Conservation (phyloP, 2,329 filamentous ascomycete species). For the Alternaria solani region DNA sequence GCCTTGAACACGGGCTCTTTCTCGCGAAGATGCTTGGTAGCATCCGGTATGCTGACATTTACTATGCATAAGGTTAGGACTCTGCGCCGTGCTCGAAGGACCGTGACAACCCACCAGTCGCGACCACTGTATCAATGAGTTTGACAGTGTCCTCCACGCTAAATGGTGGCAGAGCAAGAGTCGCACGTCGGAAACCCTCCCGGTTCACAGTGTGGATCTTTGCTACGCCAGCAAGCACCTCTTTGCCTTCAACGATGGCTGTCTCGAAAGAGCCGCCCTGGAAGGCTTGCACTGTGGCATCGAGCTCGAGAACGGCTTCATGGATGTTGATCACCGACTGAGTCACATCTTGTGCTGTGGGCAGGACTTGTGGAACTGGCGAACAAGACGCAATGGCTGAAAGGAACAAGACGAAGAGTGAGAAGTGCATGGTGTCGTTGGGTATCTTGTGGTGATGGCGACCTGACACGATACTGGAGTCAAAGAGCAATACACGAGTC, state of each 20-base stretch:
- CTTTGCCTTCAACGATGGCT: constrained; percentile 22
- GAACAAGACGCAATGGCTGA: constrained; percentile 1
- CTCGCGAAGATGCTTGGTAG: constrained; percentile 18
- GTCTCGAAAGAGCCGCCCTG: constrained; percentile 13
- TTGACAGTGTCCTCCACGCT: constrained; percentile 12
- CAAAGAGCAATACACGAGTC: not conserved
- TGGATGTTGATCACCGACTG: constrained; percentile 23
- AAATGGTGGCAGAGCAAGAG: constrained; percentile 16
- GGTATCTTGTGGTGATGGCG: not conserved
- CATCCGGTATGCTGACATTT: constrained; percentile 21
- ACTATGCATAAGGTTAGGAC: constrained; percentile 8
- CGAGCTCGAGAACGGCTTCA: constrained; percentile 22
- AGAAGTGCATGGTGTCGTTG: not conserved
- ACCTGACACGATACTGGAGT: not conserved
- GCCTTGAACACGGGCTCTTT: constrained; percentile 22
- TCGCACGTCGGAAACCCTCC: constrained; percentile 22
- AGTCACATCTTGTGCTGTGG: constrained; percentile 11
- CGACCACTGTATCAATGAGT: constrained; percentile 17
- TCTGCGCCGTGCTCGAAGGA: not conserved
- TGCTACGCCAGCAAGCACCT: constrained; percentile 24
- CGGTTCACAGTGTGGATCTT: constrained; percentile 30
- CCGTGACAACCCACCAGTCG: constrained; percentile 13
- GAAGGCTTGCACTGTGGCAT: constrained; percentile 15
- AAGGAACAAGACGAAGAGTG: constrained; percentile 4
- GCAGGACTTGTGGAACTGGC: not conserved